Conservation (phyloP, 2,329 filamentous ascomycete genomes). For the Clarireedia paspali region DNA sequence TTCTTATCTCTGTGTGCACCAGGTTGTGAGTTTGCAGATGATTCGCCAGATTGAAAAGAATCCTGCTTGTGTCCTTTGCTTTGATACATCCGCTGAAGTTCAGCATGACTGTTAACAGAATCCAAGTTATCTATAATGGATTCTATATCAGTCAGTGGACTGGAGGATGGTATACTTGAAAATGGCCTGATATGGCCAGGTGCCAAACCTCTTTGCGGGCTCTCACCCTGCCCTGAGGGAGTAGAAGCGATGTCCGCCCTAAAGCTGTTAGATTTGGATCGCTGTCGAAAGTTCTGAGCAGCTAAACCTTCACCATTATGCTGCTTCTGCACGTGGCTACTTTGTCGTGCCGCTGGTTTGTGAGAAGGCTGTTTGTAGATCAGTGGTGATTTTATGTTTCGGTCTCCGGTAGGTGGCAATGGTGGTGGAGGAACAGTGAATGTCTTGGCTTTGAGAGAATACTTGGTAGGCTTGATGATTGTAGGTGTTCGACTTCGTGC, state of each 20-base stretch:
- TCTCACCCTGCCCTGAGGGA: background rate
- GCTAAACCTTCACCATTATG: background rate
- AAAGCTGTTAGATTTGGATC: background rate
- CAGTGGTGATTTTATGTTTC: background rate
- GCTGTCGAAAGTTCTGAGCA: no score
- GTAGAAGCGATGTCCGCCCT: no score
- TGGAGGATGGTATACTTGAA: conserved; percentile 3
- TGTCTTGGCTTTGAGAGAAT: background rate
- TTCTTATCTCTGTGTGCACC: background rate
- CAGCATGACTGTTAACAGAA: background rate
- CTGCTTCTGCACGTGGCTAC: background rate
- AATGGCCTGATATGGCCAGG: conserved; percentile 3
- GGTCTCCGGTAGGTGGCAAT: background rate
- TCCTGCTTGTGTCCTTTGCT: background rate
- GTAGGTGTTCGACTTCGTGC: background rate
- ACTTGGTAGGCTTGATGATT: background rate
- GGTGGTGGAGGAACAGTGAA: background rate
- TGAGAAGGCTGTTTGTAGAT: background rate
- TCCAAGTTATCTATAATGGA: background rate
- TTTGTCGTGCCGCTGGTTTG: conserved; percentile 1
- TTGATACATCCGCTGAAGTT: background rate
- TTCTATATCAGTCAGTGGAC: conserved; percentile 4
- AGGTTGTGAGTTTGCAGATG: background rate
- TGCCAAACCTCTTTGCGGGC: background rate
- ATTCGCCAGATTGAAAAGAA: background rate